Evolutionary conservation across 208 protist species (phyloP).

Genomic region (Tritrichomonas musculus): DNA sequence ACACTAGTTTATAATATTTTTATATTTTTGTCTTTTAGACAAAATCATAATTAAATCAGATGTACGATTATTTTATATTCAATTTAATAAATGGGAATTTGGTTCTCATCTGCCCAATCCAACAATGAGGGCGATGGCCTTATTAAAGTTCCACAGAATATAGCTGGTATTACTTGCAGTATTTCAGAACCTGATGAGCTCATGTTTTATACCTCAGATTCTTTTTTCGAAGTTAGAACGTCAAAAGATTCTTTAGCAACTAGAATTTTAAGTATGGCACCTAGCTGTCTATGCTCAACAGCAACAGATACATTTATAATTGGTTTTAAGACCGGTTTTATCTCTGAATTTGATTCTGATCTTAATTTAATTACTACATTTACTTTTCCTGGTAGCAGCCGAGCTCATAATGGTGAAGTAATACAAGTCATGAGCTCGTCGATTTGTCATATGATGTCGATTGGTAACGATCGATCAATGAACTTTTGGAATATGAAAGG

Average conservation of each 20-base stretch:
- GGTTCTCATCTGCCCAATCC: too few species aligned
- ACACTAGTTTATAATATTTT: too few species aligned
- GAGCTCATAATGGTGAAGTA: background rate
- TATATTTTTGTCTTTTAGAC: too few species aligned
- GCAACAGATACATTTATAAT: background rate
- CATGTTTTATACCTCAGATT: too few species aligned
- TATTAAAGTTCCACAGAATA: too few species aligned
- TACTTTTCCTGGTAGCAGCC: background rate
- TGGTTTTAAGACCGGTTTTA: background rate
- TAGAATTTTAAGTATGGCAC: background rate
- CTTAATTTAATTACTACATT: background rate
- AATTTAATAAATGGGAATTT: too few species aligned
- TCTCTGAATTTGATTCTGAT: conserved; percentile 4
- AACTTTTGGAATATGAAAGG: background rate
- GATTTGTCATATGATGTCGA: background rate
- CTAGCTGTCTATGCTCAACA: background rate
- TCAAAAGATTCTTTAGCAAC: background rate
- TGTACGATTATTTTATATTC: too few species aligned
- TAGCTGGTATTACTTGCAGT: too few species aligned
- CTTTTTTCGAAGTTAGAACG: background rate
- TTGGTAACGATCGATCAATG: background rate
- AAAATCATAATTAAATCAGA: too few species aligned
- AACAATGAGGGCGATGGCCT: too few species aligned
- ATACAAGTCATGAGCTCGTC: background rate
- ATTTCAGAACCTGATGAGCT: too few species aligned